A percentile compares a stretch with the other conserved stretches of the same genome.
phyloP scores from a whole-genome alignment of 257 asterid genomes.

The Lantana camara region DNA sequence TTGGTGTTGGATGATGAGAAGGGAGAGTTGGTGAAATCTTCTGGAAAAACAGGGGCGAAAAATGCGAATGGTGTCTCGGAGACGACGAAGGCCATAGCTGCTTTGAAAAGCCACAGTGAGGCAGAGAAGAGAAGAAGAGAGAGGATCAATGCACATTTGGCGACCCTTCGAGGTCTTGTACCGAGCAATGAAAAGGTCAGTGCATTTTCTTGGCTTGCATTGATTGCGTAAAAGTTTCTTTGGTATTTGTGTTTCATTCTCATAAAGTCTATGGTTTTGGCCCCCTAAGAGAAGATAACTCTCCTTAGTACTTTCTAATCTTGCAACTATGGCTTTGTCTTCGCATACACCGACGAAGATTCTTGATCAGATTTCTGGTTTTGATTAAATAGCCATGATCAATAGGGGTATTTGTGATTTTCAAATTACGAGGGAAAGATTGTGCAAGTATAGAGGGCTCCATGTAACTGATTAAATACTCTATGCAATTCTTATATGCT shows the following conservation, averaged over 20 bases:
- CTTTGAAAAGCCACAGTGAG: constrained; percentile 89
- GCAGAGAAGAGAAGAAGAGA: constrained; percentile 91
- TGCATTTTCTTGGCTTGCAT: constrained; percentile 16
- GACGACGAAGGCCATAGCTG: constrained; percentile 56
- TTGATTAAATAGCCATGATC: too few species aligned
- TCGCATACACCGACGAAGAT: too few species aligned
- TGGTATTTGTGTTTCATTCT: too few species aligned
- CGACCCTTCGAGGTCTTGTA: constrained; percentile 66
- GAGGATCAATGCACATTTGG: constrained; percentile 75
- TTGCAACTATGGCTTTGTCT: too few species aligned
- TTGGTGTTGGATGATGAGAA: constrained; percentile 58
- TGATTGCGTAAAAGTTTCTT: background rate
- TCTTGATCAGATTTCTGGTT: too few species aligned
- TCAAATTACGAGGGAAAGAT: too few species aligned
- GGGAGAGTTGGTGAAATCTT: constrained; percentile 54
- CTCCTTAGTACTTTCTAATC: too few species aligned
- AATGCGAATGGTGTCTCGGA: constrained; percentile 44
- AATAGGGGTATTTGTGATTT: too few species aligned
- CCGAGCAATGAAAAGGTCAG: constrained; percentile 76
- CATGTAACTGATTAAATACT: background rate
- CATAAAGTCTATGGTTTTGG: too few species aligned
- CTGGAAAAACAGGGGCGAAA: constrained; percentile 46
- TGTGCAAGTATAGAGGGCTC: too few species aligned
- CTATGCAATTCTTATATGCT: background rate
- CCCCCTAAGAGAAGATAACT: too few species aligned